A percentile compares a stretch with the other conserved stretches of the same genome.
Evolutionary conservation across 305 asterid genomes (phyloP).

Genomic region (Solanum chacoense): DNA sequence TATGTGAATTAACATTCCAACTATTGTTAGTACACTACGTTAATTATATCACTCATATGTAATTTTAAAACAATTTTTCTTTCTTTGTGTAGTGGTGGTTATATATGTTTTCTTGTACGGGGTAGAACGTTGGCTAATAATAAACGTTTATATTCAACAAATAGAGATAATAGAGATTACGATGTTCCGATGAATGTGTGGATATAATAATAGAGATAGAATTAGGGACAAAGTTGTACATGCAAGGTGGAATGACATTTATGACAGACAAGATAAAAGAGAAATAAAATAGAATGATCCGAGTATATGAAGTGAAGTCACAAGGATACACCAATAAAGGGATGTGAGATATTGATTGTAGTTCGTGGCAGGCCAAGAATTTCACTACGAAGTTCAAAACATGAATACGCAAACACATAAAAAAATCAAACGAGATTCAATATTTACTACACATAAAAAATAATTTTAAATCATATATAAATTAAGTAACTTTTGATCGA

Average conservation of each 20-base stretch:
- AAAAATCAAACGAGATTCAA: background rate
- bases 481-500: background rate
- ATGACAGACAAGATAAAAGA: background rate
- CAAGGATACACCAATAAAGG: background rate
- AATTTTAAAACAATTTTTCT: background rate
- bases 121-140: background rate
- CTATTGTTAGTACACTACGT: background rate
- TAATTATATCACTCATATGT: background rate
- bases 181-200: rapidly evolving
- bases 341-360: background rate
- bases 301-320: background rate
- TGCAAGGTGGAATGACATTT: background rate
- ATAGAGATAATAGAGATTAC: background rate
- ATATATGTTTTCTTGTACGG: background rate
- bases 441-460: background rate
- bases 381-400: background rate
- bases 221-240: background rate
- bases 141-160: background rate
- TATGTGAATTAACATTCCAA: no score
- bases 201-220: background rate
- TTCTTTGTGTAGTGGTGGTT: background rate
- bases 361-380: background rate
- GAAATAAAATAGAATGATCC: background rate
- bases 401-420: background rate
- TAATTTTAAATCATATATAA: background rate